These are phyloP conservation scores for Senecio squalidus DNA, from an alignment of 140 eudicot genomes.

Conservation along the genomic window DNA sequence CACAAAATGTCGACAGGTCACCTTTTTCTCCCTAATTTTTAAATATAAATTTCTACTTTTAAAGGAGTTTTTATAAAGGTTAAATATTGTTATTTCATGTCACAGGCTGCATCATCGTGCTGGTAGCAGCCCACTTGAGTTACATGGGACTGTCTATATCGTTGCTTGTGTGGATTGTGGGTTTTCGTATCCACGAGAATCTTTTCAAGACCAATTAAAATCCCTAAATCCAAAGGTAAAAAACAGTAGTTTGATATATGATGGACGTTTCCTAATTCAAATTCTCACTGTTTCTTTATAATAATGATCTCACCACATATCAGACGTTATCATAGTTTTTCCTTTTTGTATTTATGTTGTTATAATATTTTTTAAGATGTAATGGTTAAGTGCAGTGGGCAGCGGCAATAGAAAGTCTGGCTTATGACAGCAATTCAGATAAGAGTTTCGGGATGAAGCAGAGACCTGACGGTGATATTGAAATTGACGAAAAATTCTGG, in stretches of 20 bases:
- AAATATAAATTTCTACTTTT: neutral
- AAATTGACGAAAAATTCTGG: constrained; percentile 91
- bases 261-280: neutral
- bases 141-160: constrained; percentile 86
- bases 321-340: neutral
- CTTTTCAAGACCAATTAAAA: constrained; percentile 79
- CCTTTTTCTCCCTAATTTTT: neutral
- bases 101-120: constrained; percentile 94
- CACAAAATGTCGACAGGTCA: constrained; percentile 94
- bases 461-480: constrained; percentile 98
- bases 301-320: neutral
- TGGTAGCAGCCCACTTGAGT: constrained; percentile 86
- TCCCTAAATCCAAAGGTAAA: constrained; percentile 72
- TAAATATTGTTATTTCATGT: constrained; percentile 19
- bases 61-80: neutral
- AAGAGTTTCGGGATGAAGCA: constrained; percentile 89
- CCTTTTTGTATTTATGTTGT: neutral
- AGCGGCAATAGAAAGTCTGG: constrained; percentile 80
- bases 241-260: neutral
- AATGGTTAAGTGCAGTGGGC: constrained; percentile 67
- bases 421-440: constrained; percentile 70
- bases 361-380: neutral
- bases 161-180: constrained; percentile 82
- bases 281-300: neutral
- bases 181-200: constrained; percentile 54